Percentiles rank a stretch among this genome's conserved stretches.
Conservation (phyloP, 2,329 filamentous ascomycete genomes). For the Aureobasidium sp. region DNA sequence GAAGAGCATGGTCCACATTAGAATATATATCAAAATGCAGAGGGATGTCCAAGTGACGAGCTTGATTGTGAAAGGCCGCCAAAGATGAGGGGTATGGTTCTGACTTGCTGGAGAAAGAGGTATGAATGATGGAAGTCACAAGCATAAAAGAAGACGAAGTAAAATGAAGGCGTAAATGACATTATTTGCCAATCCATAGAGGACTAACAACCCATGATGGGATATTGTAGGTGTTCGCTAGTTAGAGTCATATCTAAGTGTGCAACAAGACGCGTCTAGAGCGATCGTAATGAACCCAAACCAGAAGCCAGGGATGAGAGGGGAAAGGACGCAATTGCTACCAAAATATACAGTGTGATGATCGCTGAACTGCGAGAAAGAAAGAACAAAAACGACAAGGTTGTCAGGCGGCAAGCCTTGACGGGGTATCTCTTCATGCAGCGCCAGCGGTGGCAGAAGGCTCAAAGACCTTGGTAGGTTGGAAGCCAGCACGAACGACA, state of each 20-base stretch:
- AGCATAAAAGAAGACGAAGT: not conserved
- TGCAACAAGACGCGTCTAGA: constrained; percentile 15
- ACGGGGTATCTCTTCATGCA: constrained; percentile 44
- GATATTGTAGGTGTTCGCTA: constrained; percentile 4
- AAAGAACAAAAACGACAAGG: constrained; percentile 2
- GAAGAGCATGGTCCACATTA: not conserved
- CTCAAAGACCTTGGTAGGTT: constrained; percentile 74
- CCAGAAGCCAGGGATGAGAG: not conserved
- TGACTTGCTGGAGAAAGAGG: no score
- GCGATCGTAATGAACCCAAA: constrained; percentile 12
- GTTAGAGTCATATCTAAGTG: constrained; percentile 14
- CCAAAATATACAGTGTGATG: constrained; percentile 3
- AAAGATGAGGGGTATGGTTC: no score
- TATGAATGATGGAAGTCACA: not conserved
- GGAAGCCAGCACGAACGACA: constrained; percentile 76
- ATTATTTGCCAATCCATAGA: constrained; percentile 2
- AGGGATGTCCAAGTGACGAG: not conserved
- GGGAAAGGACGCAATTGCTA: not conserved
- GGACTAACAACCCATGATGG: constrained; percentile 1
- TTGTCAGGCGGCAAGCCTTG: not conserved
- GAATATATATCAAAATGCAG: not conserved
- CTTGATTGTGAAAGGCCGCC: not conserved
- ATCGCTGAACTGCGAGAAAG: constrained; percentile 10
- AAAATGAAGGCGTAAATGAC: constrained; percentile 10
- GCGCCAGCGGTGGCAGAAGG: constrained; percentile 78